Evolutionary conservation across 1,284 basidiomycete species (phyloP).

Genomic region (Phylloboletellus chloephorus): DNA sequence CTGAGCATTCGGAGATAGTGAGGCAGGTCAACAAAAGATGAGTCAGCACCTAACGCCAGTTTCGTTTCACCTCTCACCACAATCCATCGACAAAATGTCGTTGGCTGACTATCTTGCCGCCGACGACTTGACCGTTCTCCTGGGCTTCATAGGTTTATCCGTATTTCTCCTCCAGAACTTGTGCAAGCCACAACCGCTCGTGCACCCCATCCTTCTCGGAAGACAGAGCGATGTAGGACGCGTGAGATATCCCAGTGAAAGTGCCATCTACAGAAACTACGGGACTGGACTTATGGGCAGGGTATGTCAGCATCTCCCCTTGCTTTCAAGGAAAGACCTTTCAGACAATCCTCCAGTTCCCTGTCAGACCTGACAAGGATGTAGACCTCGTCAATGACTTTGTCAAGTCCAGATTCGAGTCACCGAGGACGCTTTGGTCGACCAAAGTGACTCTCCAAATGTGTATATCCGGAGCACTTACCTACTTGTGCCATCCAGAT

Average conservation of each 20-base stretch:
- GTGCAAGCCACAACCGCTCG: constrained; percentile 72
- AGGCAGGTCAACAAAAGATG: no score
- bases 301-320: constrained; percentile 38
- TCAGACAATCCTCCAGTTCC: constrained; percentile 48
- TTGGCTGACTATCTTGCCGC: constrained; percentile 56
- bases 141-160: constrained; percentile 66
- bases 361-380: constrained; percentile 63
- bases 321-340: not conserved
- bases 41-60: no score
- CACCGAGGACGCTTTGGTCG: constrained; percentile 68
- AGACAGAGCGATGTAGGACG: constrained; percentile 78
- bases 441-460: constrained; percentile 48
- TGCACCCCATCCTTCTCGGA: constrained; percentile 77
- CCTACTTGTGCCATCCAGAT: constrained; percentile 41
- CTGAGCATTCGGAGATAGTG: no score
- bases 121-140: constrained; percentile 70
- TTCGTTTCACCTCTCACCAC: constrained; percentile 4
- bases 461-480: not conserved
- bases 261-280: constrained; percentile 79
- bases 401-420: constrained; percentile 59
- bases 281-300: constrained; percentile 71
- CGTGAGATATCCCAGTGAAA: constrained; percentile 68
- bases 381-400: constrained; percentile 62
- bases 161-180: constrained; percentile 70
- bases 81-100: constrained; percentile 33